Conservation (phyloP, 805 yeast genomes). For the Zygosaccharomyces gambellarensis region DNA sequence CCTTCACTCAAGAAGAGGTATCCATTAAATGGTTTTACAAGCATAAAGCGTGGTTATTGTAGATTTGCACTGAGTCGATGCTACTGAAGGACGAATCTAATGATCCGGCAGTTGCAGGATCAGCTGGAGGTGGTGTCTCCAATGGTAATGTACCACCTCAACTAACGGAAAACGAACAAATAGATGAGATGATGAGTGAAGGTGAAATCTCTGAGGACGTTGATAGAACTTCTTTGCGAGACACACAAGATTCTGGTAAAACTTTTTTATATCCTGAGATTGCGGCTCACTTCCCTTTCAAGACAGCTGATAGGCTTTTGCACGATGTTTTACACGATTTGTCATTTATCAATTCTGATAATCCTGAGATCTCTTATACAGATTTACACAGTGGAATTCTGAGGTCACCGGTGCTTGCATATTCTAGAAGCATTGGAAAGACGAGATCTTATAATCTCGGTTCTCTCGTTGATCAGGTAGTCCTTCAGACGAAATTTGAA, state of each 20-base stretch:
- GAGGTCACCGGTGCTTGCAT: slow-evolving; percentile 26
- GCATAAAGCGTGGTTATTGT: neutral
- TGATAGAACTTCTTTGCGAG: neutral
- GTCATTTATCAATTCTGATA: slow-evolving; percentile 24
- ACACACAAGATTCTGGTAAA: slow-evolving; percentile 26
- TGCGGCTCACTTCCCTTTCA: slow-evolving; percentile 37
- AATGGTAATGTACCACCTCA: neutral
- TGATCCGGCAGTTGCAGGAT: neutral
- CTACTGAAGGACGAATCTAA: slow-evolving; percentile 1
- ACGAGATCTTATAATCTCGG: slow-evolving; percentile 25
- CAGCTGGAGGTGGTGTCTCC: neutral
- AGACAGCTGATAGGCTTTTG: slow-evolving; percentile 61
- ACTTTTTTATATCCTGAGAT: slow-evolving; percentile 24
- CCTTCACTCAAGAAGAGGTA: neutral
- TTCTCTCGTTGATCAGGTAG: slow-evolving; percentile 29
- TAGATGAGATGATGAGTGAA: slow-evolving; percentile 2
- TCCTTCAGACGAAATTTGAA: slow-evolving; percentile 28
- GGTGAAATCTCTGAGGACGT: neutral
- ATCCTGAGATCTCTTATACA: slow-evolving; percentile 9
- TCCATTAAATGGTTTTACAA: neutral
- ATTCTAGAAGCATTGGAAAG: slow-evolving; percentile 28
- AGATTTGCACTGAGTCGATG: neutral
- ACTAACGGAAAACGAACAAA: slow-evolving; percentile 1
- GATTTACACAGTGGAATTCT: slow-evolving; percentile 28
- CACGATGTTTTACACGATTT: slow-evolving; percentile 55